Evolutionary conservation across 768 basidiomycete genomes (phyloP).

Genomic region (Roridomyces roridus): DNA sequence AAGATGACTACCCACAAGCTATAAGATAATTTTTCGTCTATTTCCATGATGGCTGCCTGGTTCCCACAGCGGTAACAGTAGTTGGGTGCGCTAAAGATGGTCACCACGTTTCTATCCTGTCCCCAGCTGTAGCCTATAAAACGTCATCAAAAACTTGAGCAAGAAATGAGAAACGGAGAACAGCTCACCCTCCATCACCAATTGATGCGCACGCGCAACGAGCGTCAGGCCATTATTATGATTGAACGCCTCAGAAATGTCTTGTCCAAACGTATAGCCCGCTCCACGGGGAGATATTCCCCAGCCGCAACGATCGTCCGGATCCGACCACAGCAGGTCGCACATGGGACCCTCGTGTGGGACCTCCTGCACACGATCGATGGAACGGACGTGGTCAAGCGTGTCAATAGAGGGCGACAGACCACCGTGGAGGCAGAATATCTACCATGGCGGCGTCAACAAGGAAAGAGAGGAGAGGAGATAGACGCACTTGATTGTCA

Average conservation of each 20-base stretch:
- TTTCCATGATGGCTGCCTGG: slow-evolving; percentile 99
- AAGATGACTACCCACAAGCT: slow-evolving; percentile 71
- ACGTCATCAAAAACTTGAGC: slow-evolving; percentile 12
- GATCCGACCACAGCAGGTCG: slow-evolving; percentile 98
- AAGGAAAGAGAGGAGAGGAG: slow-evolving; percentile 9
- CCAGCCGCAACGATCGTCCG: slow-evolving; percentile 99
- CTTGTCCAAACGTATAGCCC: slow-evolving; percentile 98
- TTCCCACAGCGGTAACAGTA: slow-evolving; percentile 99
- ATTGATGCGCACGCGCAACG: slow-evolving; percentile 91
- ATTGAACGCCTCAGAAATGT: slow-evolving; percentile 99
- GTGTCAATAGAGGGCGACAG: slow-evolving; percentile 99
- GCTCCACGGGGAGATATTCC: slow-evolving; percentile 99
- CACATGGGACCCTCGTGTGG: slow-evolving; percentile 99
- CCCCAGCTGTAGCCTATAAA: slow-evolving; percentile 90
- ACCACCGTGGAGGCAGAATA: slow-evolving; percentile 98
- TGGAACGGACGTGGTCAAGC: slow-evolving; percentile 97
- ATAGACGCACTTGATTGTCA: slow-evolving; percentile 93
- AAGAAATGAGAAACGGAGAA: neutral
- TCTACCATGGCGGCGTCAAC: slow-evolving; percentile 54
- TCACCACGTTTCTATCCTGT: slow-evolving; percentile 98
- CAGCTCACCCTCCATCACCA: slow-evolving; percentile 93
- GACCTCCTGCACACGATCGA: slow-evolving; percentile 99
- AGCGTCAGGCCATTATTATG: slow-evolving; percentile 98
- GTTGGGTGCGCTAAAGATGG: slow-evolving; percentile 99
- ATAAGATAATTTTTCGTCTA: slow-evolving; percentile 97